These are phyloP conservation scores for Suhomyces sp. DNA, from an alignment of 805 yeast species.

Conservation along the genomic window DNA sequence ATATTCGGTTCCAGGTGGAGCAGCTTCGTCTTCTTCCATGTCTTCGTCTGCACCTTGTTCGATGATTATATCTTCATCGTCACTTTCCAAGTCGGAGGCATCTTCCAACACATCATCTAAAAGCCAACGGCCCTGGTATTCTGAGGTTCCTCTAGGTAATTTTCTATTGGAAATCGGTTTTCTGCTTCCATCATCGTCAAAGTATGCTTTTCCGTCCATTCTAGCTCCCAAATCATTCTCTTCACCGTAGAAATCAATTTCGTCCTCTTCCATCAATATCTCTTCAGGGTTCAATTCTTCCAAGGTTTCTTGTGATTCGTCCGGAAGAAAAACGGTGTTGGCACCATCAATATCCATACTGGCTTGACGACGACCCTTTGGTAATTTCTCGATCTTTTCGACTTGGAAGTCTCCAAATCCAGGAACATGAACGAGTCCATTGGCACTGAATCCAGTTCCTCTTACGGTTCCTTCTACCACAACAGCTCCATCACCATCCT, in stretches of 20 bases:
- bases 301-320: slow-evolving; percentile 52
- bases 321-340: slow-evolving; percentile 22
- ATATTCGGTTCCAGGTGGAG: slow-evolving; percentile 23
- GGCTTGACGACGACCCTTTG: slow-evolving; percentile 14
- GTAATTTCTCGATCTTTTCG: slow-evolving; percentile 57
- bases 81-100: slow-evolving; percentile 46
- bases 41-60: slow-evolving; percentile 28
- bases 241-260: slow-evolving; percentile 22
- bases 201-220: slow-evolving; percentile 57
- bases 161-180: slow-evolving; percentile 22
- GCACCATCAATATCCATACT: slow-evolving; percentile 23
- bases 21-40: slow-evolving; percentile 24
- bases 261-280: slow-evolving; percentile 42
- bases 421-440: slow-evolving; percentile 81
- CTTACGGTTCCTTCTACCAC: slow-evolving; percentile 81
- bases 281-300: slow-evolving; percentile 62
- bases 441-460: slow-evolving; percentile 78
- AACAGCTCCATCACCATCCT: slow-evolving; percentile 36
- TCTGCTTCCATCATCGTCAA: slow-evolving; percentile 27
- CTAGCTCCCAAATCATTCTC: slow-evolving; percentile 44
- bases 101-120: slow-evolving; percentile 53
- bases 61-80: slow-evolving; percentile 41
- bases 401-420: slow-evolving; percentile 88
- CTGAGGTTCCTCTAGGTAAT: slow-evolving; percentile 71
- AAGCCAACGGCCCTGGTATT: slow-evolving; percentile 75